Base-by-base conservation (phyloP, 495 filamentous ascomycete genomes). In the Lasiosphaeriaceae sp. region DNA sequence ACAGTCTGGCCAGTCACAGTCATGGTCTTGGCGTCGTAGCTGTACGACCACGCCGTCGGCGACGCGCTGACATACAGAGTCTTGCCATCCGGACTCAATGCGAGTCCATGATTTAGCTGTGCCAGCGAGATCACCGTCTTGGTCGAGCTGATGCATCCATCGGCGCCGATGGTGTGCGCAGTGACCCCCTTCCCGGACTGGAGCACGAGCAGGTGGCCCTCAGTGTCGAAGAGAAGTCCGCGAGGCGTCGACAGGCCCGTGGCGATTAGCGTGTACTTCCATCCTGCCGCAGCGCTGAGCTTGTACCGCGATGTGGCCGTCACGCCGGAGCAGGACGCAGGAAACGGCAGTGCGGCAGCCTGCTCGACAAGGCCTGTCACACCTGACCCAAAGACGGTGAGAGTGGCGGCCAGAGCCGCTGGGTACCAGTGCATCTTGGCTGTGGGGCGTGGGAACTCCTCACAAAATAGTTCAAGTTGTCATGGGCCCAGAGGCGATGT, bases 21-120 rank as follows among this genome's bases (percentile, higher is more conserved):
- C 22, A 71, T 68, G 3, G 71, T 61, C 5, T 58, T 53, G 1
- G 83, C 60, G 62, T 87, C 78, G 65, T 89, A 89, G 45, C 70
- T 58, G 77, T 81, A 89, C 3, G 79, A 72, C 71, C 76, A 87
- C 14, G 77, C 86, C 1, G 74, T 74, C 26, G 79, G 72, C 3
- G 77, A 47, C 5, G 78, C 78, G 44, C 83, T 86, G 7, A 82
- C 86, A 58, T 86, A 88, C 48, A 89, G 68, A 3, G 82, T 87
- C 54, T 71, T 78, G 31, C 85, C 84, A 63, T 87, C 83, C 7
- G 65, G 64, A 6, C 80, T 83, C n/a, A 89, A 66, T 44, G 77
- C 78, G 34, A 89, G 73, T 19, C 86, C 86, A 68, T 89, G 86
- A 62, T 86, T 86, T 0, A 88, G 71, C 70, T 64, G 58, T 56